Base-by-base conservation (phyloP, 228 moss, liverwort and hornwort species). In the Sphagnum magellanicum region DNA sequence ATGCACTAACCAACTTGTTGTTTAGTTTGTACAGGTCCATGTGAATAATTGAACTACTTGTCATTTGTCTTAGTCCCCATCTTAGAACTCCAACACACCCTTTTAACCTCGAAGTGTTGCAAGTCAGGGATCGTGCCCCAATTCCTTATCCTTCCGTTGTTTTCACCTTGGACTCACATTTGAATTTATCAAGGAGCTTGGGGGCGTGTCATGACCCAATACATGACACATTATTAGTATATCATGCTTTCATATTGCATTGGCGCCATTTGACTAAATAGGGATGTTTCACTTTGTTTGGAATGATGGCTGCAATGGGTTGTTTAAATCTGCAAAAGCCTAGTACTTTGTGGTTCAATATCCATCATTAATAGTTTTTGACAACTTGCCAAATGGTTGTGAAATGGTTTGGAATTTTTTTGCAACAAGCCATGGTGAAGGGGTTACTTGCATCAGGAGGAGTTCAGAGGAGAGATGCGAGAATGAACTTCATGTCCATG, bases 141-240 rank as follows among this genome's bases (percentile, higher is more conserved):
- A n/a, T n/a, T n/a, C n/a, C n/a, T n/a, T n/a, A n/a, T n/a, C n/a
- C n/a, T n/a, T n/a, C n/a, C n/a, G n/a, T n/a, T n/a, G n/a, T n/a
- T n/a, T n/a, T n/a, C n/a, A n/a, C n/a, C n/a, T n/a, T n/a, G n/a
- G n/a, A n/a, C n/a, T n/a, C n/a, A n/a, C n/a, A n/a, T n/a, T n/a
- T n/a, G n/a, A n/a, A n/a, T n/a, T n/a, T n/a, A n/a, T n/a, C n/a
- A n/a, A n/a, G n/a, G n/a, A n/a, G n/a, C n/a, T n/a, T n/a, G n/a
- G n/a, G n/a, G n/a, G n/a, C n/a, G n/a, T n/a, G n/a, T n/a, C n/a
- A 73, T 73, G 72, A 73, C 15, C 5, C 48, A 8, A 58, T 10
- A 0, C 72, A 73, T 66, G 57, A 66, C 48, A 55, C 5, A 4
- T 48, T 16, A 4, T 57, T 66, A 57, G 58, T 73, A 0, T 6